Conservation (phyloP, 495 filamentous ascomycete species). For the Xylaria palmicola region DNA sequence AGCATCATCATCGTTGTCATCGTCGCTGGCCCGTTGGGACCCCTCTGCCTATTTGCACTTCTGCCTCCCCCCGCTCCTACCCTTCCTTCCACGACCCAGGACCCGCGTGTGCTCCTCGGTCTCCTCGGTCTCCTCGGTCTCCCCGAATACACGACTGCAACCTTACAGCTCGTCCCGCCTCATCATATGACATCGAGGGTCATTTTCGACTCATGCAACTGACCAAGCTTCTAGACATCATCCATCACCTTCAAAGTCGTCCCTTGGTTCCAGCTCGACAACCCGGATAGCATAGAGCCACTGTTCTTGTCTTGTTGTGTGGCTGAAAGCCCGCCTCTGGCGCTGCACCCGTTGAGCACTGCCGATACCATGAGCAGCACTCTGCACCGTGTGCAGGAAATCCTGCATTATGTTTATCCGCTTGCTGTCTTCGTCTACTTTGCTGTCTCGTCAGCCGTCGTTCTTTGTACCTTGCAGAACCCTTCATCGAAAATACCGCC, state of each 20-base stretch:
- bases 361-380: conserved; percentile 2
- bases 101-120: too few relatives aligned
- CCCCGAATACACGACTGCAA: neutral
- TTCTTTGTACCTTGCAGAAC: conserved; percentile 57
- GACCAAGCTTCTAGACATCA: conserved; percentile 6
- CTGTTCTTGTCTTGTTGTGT: neutral
- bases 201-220: neutral
- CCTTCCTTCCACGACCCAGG: neutral
- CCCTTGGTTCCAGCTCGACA: neutral
- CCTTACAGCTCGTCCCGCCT: neutral
- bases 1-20: too few relatives aligned
- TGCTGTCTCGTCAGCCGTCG: conserved; percentile 46
- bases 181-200: neutral
- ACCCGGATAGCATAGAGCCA: neutral
- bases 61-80: neutral
- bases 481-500: conserved; percentile 36
- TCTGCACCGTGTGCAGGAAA: conserved; percentile 19
- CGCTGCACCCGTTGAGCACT: neutral
- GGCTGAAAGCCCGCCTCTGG: neutral
- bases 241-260: neutral
- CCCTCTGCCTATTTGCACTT: neutral
- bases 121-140: neutral
- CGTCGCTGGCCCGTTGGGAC: neutral
- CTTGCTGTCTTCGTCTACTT: conserved; percentile 56
- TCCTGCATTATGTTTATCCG: conserved; percentile 57